phyloP scores from a whole-genome alignment of 345 rosid species.

The Psidium guajava region DNA sequence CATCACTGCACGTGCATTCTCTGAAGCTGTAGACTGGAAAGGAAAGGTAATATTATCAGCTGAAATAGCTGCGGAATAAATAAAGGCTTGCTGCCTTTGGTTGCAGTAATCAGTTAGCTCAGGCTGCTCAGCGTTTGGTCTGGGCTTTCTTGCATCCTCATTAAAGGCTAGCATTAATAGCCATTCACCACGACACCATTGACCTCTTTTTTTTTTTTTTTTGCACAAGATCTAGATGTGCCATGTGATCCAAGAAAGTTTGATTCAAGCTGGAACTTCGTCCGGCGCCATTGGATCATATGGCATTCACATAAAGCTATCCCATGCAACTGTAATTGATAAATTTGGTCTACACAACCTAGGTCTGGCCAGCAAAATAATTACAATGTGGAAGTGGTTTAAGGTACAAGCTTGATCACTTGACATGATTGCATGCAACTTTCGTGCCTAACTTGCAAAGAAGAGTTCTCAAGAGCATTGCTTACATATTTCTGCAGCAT shows the following conservation, averaged over 20 bases:
- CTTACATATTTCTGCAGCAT: neutral
- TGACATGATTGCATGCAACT: neutral
- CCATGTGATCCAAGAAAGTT: neutral
- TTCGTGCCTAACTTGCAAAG: neutral
- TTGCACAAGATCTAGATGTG: neutral
- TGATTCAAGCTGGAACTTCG: neutral
- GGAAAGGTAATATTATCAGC: neutral
- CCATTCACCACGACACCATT: neutral
- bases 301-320: neutral
- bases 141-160: neutral
- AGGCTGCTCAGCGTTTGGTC: neutral
- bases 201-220: neutral
- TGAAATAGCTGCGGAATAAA: neutral
- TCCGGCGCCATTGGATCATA: neutral
- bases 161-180: neutral
- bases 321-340: neutral
- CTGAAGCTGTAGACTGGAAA: neutral
- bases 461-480: neutral
- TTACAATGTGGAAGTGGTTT: neutral
- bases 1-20: neutral
- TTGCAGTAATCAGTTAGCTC: neutral
- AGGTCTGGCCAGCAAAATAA: neutral
- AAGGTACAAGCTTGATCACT: neutral
- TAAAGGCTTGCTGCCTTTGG: neutral
- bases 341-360: neutral